phyloP scores from a whole-genome alignment of 371 early-diverging fungal species.

The Fennellomyces sp. region DNA sequence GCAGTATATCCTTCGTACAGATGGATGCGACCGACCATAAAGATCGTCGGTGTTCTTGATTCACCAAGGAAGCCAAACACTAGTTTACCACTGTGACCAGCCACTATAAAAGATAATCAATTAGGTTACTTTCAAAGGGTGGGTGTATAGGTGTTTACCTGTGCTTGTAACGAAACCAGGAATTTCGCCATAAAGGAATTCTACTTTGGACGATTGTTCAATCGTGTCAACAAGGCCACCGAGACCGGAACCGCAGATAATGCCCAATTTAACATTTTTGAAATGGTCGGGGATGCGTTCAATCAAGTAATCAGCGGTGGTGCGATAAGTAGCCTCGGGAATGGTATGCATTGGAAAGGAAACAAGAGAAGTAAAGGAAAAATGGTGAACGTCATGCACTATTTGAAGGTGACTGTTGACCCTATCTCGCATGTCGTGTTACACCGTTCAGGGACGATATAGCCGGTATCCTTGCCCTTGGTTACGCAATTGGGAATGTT shows the following conservation, averaged over 20 bases:
- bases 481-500: no score
- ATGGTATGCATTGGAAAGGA: no score
- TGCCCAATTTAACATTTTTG: slow-evolving; percentile 64
- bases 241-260: slow-evolving; percentile 93
- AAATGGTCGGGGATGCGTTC: slow-evolving; percentile 36
- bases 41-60: slow-evolving; percentile 68
- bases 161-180: slow-evolving; percentile 88
- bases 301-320: slow-evolving; percentile 26
- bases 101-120: slow-evolving; percentile 45
- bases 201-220: slow-evolving; percentile 57
- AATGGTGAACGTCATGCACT: no score
- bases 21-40: slow-evolving; percentile 91
- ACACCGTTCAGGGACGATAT: no score
- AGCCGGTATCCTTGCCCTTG: no score
- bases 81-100: slow-evolving; percentile 91
- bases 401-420: no score
- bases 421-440: no score
- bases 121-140: background rate
- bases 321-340: slow-evolving; percentile 31
- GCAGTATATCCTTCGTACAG: slow-evolving; percentile 86
- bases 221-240: slow-evolving; percentile 84
- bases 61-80: slow-evolving; percentile 87
- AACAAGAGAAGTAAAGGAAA: no score
- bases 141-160: slow-evolving; percentile 68
- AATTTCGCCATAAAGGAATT: slow-evolving; percentile 81